These are phyloP conservation scores for Syzygium oleosum DNA, from an alignment of 345 rosid genomes.

Conservation along the genomic window DNA sequence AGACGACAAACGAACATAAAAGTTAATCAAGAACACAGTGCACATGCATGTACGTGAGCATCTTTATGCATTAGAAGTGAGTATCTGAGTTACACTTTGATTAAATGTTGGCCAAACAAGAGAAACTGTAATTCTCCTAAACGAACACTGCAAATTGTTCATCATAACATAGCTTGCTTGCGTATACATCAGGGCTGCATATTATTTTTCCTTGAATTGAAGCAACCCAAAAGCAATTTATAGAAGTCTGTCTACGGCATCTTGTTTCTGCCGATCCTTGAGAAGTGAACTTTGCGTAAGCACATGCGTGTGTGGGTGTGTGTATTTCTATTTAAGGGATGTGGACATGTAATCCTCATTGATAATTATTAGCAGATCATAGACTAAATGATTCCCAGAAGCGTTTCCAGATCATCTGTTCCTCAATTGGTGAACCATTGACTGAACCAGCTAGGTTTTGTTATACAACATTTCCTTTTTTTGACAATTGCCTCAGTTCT, in stretches of 20 bases:
- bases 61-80: not conserved
- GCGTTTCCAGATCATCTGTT: not conserved
- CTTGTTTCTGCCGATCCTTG: not conserved
- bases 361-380: not conserved
- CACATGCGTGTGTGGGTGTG: not conserved
- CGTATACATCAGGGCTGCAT: not conserved
- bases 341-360: not conserved
- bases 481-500: not conserved
- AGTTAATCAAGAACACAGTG: not conserved
- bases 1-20: not conserved
- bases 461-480: not conserved
- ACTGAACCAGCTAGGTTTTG: not conserved
- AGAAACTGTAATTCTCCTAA: not conserved
- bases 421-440: not conserved
- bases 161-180: not conserved
- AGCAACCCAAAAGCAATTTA: not conserved
- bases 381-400: not conserved
- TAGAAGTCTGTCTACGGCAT: not conserved
- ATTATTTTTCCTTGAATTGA: not conserved
- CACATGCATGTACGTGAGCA: not conserved
- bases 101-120: not conserved
- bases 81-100: not conserved
- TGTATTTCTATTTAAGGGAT: not conserved
- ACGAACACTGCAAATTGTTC: not conserved
- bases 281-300: not conserved